Conservation (phyloP, 192 early-diverging fungal species). For the Dissophora ornata region DNA sequence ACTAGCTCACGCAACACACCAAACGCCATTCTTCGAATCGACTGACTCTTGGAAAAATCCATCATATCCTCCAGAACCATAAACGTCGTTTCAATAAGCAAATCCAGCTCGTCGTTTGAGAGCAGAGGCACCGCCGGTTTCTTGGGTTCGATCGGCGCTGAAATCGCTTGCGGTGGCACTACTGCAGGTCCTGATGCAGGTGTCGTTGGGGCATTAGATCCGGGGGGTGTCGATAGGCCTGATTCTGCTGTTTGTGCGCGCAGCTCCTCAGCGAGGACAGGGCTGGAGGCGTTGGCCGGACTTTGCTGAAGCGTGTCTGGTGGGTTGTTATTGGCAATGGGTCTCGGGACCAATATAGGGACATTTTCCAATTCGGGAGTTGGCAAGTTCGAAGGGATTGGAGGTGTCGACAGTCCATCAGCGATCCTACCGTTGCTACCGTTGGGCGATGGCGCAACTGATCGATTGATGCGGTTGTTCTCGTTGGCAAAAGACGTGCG, state of each 20-base stretch:
- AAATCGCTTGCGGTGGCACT: not conserved
- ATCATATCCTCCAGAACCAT: constrained; percentile 48
- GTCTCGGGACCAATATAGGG: no score
- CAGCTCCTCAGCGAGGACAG: no score
- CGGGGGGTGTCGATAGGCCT: no score
- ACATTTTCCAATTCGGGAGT: no score
- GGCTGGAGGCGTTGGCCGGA: not conserved
- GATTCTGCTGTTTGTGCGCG: no score
- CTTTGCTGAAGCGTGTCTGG: no score
- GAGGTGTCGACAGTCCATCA: no score
- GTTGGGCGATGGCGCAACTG: not conserved
- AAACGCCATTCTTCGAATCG: constrained; percentile 53
- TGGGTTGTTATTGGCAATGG: no score
- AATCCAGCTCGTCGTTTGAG: constrained; percentile 43
- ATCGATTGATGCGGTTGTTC: not conserved
- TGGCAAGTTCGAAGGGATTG: no score
- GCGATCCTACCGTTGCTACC: not conserved
- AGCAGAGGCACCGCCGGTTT: constrained; percentile 20
- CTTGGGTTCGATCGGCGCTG: constrained; percentile 2
- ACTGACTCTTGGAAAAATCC: constrained; percentile 54
- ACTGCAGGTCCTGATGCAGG: not conserved
- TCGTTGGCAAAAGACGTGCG: constrained; percentile 5
- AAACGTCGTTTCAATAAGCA: constrained; percentile 50
- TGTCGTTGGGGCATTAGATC: no score
- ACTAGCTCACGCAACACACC: constrained; percentile 44